Conservation (phyloP, 176 grass and related monocot species). For the Oryza nivara region DNA sequence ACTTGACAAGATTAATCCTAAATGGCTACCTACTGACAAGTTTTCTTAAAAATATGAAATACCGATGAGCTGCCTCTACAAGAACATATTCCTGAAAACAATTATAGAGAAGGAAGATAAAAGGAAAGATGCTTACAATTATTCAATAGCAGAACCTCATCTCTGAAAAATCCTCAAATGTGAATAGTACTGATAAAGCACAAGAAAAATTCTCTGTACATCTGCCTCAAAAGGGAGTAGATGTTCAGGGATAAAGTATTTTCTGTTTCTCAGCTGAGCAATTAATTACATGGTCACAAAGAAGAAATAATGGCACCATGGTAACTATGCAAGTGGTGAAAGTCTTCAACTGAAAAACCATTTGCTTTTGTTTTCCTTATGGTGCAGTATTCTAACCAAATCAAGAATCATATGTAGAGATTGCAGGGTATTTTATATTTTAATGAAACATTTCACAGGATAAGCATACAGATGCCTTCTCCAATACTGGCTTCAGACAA, state of each 20-base stretch:
- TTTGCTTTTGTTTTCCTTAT: neutral
- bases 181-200: neutral
- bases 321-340: neutral
- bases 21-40: constrained; percentile 1
- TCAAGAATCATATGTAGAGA: neutral
- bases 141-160: neutral
- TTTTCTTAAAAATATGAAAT: constrained; percentile 1
- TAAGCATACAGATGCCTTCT: neutral
- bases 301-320: constrained; percentile 16
- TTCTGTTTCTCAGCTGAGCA: neutral
- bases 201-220: neutral
- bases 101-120: neutral
- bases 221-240: neutral
- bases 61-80: neutral
- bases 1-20: neutral
- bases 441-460: neutral
- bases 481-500: neutral
- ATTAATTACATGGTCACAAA: neutral
- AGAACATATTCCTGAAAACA: constrained; percentile 20
- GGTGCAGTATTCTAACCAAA: neutral
- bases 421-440: neutral
- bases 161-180: neutral
- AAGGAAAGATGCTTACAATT: neutral
- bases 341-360: neutral
- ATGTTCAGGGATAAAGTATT: constrained; percentile 5